Percentiles rank a stretch among this genome's conserved stretches.
phyloP scores from a whole-genome alignment of 441 rosid species.

The Gossypium schwendimanii region DNA sequence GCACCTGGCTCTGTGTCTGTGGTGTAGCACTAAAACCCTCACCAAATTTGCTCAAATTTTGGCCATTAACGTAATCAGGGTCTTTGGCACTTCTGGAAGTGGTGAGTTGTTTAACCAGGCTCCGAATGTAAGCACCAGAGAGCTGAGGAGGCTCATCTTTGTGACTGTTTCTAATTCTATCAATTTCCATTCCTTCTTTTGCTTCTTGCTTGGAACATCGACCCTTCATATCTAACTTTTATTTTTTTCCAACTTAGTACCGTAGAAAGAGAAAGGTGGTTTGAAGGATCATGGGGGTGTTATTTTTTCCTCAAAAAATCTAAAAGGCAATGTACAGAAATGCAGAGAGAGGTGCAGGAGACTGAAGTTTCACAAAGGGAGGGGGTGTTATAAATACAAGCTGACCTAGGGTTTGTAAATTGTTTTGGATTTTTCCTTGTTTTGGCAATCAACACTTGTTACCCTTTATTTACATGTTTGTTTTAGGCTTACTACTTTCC shows the following conservation, averaged over 20 bases:
- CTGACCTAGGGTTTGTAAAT: slow-evolving; percentile 30
- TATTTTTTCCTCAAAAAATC: slow-evolving; percentile 20
- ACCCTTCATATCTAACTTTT: slow-evolving; percentile 33
- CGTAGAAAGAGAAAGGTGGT: slow-evolving; percentile 9
- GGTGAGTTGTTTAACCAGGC: slow-evolving; percentile 71
- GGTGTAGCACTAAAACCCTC: slow-evolving; percentile 32
- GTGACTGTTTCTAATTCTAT: slow-evolving; percentile 28
- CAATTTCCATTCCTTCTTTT: slow-evolving; percentile 31
- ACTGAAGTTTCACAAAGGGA: slow-evolving; percentile 44
- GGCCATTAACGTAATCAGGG: slow-evolving; percentile 23
- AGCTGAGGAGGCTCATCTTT: slow-evolving; percentile 47
- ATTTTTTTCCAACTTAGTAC: slow-evolving; percentile 8
- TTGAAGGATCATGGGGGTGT: slow-evolving; percentile 18
- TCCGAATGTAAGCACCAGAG: slow-evolving; percentile 71
- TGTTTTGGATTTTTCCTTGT: slow-evolving; percentile 45
- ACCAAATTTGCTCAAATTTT: slow-evolving; percentile 24
- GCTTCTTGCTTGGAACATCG: slow-evolving; percentile 40
- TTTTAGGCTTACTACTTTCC: slow-evolving; percentile 20
- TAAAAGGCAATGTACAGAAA: slow-evolving; percentile 45
- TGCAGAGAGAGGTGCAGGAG: slow-evolving; percentile 41
- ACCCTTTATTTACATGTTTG: slow-evolving; percentile 38
- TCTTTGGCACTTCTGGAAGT: slow-evolving; percentile 48
- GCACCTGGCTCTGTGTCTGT: slow-evolving; percentile 28
- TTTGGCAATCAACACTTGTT: slow-evolving; percentile 49
- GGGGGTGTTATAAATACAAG: slow-evolving; percentile 72